Evolutionary conservation across 441 rosid genomes (phyloP).

Genomic region (Bocquillonia castaneifolia): DNA sequence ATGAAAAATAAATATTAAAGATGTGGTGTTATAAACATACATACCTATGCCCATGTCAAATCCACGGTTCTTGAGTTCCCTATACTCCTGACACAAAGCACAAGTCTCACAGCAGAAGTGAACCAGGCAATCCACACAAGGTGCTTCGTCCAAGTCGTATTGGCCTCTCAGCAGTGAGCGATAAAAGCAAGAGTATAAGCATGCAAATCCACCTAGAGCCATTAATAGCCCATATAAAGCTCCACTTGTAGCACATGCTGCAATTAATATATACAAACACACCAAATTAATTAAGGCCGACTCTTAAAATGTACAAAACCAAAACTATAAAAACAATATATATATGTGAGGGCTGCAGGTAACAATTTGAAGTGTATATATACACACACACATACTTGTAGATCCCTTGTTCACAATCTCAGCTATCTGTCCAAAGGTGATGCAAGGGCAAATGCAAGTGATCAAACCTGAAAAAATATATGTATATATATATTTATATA

Average conservation of each 20-base stretch:
- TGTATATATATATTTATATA: no score
- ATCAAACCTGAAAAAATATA: no score
- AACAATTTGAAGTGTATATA: no score
- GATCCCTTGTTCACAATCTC: constrained; percentile 54
- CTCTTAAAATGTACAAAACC: no score
- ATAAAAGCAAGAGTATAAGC: constrained; percentile 31
- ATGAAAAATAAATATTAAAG: no score
- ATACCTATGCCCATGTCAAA: constrained; percentile 37
- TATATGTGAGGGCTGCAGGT: no score
- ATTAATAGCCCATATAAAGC: constrained; percentile 23
- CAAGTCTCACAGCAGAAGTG: constrained; percentile 32
- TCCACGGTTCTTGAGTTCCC: constrained; percentile 32
- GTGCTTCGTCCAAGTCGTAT: constrained; percentile 27
- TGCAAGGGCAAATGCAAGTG: constrained; percentile 54
- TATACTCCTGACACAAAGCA: constrained; percentile 31
- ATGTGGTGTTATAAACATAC: no score
- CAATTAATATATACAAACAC: constrained; percentile 16
- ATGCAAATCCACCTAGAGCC: constrained; percentile 22
- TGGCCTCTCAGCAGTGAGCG: constrained; percentile 33
- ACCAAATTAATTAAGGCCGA: neutral
- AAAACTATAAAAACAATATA: no score
- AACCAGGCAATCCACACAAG: constrained; percentile 33
- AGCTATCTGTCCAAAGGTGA: constrained; percentile 58
- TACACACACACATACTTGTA: constrained; percentile 25
- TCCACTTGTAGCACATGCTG: constrained; percentile 30